Percentiles rank a stretch among this genome's conserved stretches.
Conservation (phyloP, 176 grass and related monocot species). For the Phyllostachys edulis region DNA sequence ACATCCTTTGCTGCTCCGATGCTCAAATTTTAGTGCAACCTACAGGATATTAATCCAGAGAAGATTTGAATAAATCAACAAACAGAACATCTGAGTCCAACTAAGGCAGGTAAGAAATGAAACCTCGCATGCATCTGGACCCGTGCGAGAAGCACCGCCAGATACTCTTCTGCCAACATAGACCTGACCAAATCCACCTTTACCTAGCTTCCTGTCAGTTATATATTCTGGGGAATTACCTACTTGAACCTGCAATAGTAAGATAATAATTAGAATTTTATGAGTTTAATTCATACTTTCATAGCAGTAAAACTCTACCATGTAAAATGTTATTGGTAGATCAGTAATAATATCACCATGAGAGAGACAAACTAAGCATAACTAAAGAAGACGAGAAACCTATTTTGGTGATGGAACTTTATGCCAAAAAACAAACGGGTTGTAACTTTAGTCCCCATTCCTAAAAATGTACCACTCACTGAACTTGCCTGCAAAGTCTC, state of each 20-base stretch:
- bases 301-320: neutral
- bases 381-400: neutral
- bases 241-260: slow-evolving; percentile 73
- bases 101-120: slow-evolving; percentile 28
- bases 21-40: slow-evolving; percentile 93
- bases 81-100: slow-evolving; percentile 3
- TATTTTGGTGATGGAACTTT: neutral
- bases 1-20: slow-evolving; percentile 80
- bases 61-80: neutral
- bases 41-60: slow-evolving; percentile 28
- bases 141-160: slow-evolving; percentile 59
- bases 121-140: slow-evolving; percentile 91
- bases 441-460: neutral
- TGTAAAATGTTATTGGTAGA: neutral
- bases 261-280: neutral
- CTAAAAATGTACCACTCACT: neutral
- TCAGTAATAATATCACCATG: neutral
- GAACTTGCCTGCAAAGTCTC: neutral
- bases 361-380: neutral
- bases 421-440: neutral
- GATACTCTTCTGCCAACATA: slow-evolving; percentile 87
- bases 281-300: neutral
- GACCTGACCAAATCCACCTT: slow-evolving; percentile 97
- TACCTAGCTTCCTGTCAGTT: slow-evolving; percentile 80
- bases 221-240: slow-evolving; percentile 82